Conservation (phyloP, 495 filamentous ascomycete species). For the Antarctomyces pellizariae region DNA sequence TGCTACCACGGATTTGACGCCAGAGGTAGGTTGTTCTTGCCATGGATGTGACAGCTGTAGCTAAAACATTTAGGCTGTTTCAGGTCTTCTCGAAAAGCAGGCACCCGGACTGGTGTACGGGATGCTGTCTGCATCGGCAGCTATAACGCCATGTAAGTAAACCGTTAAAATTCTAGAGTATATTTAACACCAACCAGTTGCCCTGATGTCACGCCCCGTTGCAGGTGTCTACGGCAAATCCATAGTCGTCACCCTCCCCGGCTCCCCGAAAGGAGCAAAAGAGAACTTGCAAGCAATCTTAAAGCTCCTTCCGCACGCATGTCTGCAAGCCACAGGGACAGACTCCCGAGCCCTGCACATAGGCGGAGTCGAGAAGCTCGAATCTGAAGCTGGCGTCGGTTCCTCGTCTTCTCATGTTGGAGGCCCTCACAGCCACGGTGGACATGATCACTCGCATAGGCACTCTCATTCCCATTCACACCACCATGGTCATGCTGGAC, state of each 20-base stretch:
- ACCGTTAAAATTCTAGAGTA: background rate
- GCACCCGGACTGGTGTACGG: slow-evolving; percentile 80
- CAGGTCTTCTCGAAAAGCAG: slow-evolving; percentile 59
- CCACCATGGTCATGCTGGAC: slow-evolving; percentile 37
- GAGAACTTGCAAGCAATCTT: slow-evolving; percentile 89
- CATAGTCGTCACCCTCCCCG: slow-evolving; percentile 75
- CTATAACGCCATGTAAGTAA: slow-evolving; percentile 68
- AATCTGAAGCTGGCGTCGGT: slow-evolving; percentile 52
- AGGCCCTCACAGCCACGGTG: slow-evolving; percentile 10
- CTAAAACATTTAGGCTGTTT: slow-evolving; percentile 36
- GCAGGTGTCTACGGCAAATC: slow-evolving; percentile 70
- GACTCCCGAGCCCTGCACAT: slow-evolving; percentile 62
- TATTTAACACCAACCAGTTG: slow-evolving; percentile 30
- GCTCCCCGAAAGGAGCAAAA: slow-evolving; percentile 87
- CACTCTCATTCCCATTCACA: slow-evolving; percentile 38
- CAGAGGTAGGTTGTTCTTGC: slow-evolving; percentile 49
- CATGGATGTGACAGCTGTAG: too few species aligned
- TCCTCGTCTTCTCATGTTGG: slow-evolving; percentile 9
- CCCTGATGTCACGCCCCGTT: slow-evolving; percentile 90
- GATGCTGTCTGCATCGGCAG: slow-evolving; percentile 72
- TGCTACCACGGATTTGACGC: slow-evolving; percentile 66
- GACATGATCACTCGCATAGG: slow-evolving; percentile 15
- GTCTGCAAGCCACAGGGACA: slow-evolving; percentile 61
- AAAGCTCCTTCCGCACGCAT: slow-evolving; percentile 81
- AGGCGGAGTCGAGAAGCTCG: slow-evolving; percentile 63